Conservation (phyloP, 371 early-diverging fungal genomes). For the Apophysomyces trapeziformis region DNA sequence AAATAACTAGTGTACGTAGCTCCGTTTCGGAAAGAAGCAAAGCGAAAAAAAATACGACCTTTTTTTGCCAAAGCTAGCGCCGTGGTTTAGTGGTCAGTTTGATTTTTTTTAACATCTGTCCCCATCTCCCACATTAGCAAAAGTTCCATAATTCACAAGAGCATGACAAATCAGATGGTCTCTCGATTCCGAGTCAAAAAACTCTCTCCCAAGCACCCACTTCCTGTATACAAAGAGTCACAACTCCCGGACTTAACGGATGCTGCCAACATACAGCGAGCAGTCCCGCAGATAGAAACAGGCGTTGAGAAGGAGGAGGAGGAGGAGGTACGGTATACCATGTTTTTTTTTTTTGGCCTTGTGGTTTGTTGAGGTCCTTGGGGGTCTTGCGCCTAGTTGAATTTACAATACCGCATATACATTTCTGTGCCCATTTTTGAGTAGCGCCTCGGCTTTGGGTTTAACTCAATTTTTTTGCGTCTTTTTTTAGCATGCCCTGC, state of each 20-base stretch:
- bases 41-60: constrained; percentile 4
- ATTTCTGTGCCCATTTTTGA: constrained; percentile 5
- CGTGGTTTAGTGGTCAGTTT: constrained; percentile 12
- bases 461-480: constrained; percentile 21
- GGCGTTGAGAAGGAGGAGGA: constrained; percentile 96
- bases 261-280: constrained; percentile 61
- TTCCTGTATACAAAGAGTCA: constrained; percentile 61
- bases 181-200: constrained; percentile 65
- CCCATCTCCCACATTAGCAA: constrained; percentile 11
- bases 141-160: constrained; percentile 11
- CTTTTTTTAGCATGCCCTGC: constrained; percentile 85
- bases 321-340: constrained; percentile 58
- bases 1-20: constrained; percentile 11
- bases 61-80: constrained; percentile 9
- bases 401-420: constrained; percentile 32
- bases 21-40: constrained; percentile 11
- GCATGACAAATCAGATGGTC: constrained; percentile 38
- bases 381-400: constrained; percentile 9
- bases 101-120: constrained; percentile 10
- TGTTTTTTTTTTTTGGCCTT: constrained; percentile 16
- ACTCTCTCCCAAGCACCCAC: constrained; percentile 62
- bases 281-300: constrained; percentile 74
- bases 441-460: constrained; percentile 15
- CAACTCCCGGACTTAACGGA: constrained; percentile 65
- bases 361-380: constrained; percentile 16